Evolutionary conservation across 331 rosid genomes (phyloP), one percentile per base, ranked within the genome.

Genomic region (Quercus phellos): DNA sequence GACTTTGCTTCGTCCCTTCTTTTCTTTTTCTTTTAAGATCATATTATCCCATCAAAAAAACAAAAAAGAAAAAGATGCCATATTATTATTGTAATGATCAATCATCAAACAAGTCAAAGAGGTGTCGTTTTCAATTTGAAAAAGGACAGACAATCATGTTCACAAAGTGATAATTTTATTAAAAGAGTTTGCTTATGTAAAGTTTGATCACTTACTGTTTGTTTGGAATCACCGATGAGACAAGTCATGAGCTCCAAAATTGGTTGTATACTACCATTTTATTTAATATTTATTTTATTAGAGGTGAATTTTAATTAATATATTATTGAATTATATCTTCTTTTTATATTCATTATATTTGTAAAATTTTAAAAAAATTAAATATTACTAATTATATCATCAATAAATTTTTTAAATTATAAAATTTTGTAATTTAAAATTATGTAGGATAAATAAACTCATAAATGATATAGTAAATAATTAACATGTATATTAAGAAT

Each of bases 271-370:
- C 9, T 38, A 38, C 0, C 0, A 38, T 8, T 0, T 38, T 38
- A 38, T 0, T 38, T 0, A 2, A 8, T 8, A 38, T 38, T 8
- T 7, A 24, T 38, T 38, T 38, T 38, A 38, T 38, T 38, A 8
- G 0, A 1, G 0, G 11, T 38, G 0, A 1, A 38, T 38, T 7
- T 38, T 38, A 0, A 7, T 0, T 0, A 2, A 38, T 38, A 7
- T 0, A 38, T 0, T 2, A 38, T 7, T 38, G 0, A 0, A 7
- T 2, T 38, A 38, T 0, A 35, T 6, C 3, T 35, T 35, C 0
- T 6, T 35, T 0, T 34, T 34, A 35, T 35, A 35, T 7, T 0
- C 0, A 35, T 1, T 35, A 2, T 35, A 0, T 2, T 1, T 35
- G 0, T 0, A 35, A 35, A 35, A 7, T 35, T 38, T 38, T 0